These are phyloP conservation scores for Monilinia vaccinii-corymbosi DNA, from an alignment of 2,329 filamentous ascomycete genomes.

Conservation along the genomic window DNA sequence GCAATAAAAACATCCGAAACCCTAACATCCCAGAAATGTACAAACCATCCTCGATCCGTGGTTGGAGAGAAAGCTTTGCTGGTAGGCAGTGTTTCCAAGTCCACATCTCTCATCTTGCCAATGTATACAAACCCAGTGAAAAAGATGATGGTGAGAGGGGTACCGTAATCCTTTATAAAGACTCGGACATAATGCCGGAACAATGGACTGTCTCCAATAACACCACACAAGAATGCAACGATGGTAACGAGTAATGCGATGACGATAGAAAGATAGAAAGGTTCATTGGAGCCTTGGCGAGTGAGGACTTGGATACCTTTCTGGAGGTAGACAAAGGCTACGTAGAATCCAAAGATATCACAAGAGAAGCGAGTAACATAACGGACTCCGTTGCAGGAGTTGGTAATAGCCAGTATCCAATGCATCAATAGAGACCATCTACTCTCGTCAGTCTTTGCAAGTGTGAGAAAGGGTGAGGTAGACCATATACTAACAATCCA, in stretches of 20 bases:
- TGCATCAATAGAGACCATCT: conserved; percentile 80
- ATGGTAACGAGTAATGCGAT: conserved; percentile 71
- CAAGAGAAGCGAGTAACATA: conserved; percentile 89
- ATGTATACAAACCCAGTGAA: conserved; percentile 86
- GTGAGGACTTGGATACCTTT: conserved; percentile 83
- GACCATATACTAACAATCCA: conserved; percentile 43
- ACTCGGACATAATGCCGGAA: conserved; percentile 69
- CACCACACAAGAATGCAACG: conserved; percentile 64
- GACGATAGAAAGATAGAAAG: conserved; percentile 72
- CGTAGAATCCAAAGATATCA: conserved; percentile 91
- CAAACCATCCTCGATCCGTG: conserved; percentile 61
- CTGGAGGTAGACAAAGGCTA: conserved; percentile 84
- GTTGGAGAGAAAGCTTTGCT: conserved; percentile 74
- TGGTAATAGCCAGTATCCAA: conserved; percentile 73
- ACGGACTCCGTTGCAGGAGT: conserved; percentile 78
- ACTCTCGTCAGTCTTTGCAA: conserved; percentile 15
- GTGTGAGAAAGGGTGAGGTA: background rate
- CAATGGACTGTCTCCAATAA: conserved; percentile 59
- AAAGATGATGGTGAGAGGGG: conserved; percentile 73
- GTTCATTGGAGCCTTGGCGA: conserved; percentile 54
- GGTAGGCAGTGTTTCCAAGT: conserved; percentile 64
- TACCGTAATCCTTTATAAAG: conserved; percentile 85
- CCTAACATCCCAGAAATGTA: conserved; percentile 71
- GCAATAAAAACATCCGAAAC: conserved; percentile 71
- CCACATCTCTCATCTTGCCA: conserved; percentile 66